A percentile compares a stretch with the other conserved stretches of the same genome.
Evolutionary conservation across 768 basidiomycete genomes (phyloP).

Genomic region (Suillus paluster): DNA sequence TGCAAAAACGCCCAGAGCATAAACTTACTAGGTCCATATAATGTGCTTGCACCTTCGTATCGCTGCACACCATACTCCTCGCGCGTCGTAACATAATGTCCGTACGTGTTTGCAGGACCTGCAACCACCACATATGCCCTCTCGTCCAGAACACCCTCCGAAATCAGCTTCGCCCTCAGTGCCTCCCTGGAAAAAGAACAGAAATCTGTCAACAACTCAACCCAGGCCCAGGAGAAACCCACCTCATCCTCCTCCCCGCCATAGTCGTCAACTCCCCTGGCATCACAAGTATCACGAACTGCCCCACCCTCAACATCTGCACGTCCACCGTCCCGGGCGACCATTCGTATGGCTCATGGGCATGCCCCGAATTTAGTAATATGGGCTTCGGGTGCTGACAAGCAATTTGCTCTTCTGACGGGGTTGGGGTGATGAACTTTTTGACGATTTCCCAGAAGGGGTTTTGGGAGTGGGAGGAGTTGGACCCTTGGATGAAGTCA

Average conservation of each 20-base stretch:
- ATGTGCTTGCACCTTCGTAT: constrained; percentile 82
- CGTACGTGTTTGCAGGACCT: constrained; percentile 84
- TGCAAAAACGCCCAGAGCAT: not conserved
- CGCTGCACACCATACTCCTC: constrained; percentile 79
- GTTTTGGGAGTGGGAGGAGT: constrained; percentile 66
- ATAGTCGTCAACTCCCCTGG: constrained; percentile 85
- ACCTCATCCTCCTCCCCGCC: constrained; percentile 79
- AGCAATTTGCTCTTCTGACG: constrained; percentile 60
- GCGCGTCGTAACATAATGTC: constrained; percentile 71
- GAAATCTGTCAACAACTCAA: not conserved
- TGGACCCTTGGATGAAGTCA: constrained; percentile 78
- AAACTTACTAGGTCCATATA: constrained; percentile 74
- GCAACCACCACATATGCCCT: constrained; percentile 78
- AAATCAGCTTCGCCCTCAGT: constrained; percentile 64
- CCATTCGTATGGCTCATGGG: constrained; percentile 74
- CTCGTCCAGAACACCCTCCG: constrained; percentile 61
- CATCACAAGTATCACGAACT: constrained; percentile 75
- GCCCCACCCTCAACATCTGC: constrained; percentile 78
- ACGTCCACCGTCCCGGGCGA: constrained; percentile 72
- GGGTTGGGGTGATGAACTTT: constrained; percentile 67
- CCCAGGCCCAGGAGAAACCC: constrained; percentile 21
- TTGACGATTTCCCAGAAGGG: constrained; percentile 85
- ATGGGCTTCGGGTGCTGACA: constrained; percentile 84
- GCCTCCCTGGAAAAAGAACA: constrained; percentile 53
- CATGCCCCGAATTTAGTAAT: constrained; percentile 76